phyloP scores from a whole-genome alignment of 805 yeast genomes.

The Metschnikowia proteae region DNA sequence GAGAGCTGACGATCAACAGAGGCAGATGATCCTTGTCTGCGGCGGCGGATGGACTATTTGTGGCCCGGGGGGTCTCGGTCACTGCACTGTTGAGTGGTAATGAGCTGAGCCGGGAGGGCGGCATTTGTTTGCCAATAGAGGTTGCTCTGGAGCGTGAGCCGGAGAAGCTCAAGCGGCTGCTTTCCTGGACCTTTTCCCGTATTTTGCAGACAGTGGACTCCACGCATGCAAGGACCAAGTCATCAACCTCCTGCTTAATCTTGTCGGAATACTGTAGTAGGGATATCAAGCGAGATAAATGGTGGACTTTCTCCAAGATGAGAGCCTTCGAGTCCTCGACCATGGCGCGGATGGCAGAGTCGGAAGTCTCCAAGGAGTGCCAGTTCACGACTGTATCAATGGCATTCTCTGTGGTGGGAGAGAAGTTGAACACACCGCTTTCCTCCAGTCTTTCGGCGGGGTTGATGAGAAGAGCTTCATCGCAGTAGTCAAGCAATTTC shows the following conservation, averaged over 20 bases:
- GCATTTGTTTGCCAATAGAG: neutral
- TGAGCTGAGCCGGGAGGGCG: neutral
- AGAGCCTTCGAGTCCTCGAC: slow-evolving; percentile 63
- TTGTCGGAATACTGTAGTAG: slow-evolving; percentile 71
- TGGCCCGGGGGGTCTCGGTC: neutral
- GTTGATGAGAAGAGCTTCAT: slow-evolving; percentile 68
- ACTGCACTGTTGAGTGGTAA: neutral
- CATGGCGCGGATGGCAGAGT: slow-evolving; percentile 59
- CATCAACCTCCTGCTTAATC: slow-evolving; percentile 75
- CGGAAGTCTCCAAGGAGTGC: slow-evolving; percentile 51
- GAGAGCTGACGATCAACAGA: slow-evolving; percentile 1
- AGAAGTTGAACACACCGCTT: slow-evolving; percentile 34
- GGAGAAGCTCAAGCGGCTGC: neutral
- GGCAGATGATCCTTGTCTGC: neutral
- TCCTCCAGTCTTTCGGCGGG: slow-evolving; percentile 55
- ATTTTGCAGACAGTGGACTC: slow-evolving; percentile 58
- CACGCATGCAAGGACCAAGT: slow-evolving; percentile 59
- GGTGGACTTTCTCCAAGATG: slow-evolving; percentile 62
- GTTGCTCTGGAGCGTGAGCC: neutral
- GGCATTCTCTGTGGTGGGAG: slow-evolving; percentile 61
- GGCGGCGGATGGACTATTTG: neutral
- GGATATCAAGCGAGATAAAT: slow-evolving; percentile 67
- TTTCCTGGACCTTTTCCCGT: slow-evolving; percentile 31
- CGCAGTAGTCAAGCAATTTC: slow-evolving; percentile 60
- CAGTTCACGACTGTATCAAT: slow-evolving; percentile 44